Percentiles rank a stretch among this genome's conserved stretches.
These are phyloP conservation scores for Phytophthora aleatoria DNA, from an alignment of 352 stramenopile species.

Conservation along the genomic window DNA sequence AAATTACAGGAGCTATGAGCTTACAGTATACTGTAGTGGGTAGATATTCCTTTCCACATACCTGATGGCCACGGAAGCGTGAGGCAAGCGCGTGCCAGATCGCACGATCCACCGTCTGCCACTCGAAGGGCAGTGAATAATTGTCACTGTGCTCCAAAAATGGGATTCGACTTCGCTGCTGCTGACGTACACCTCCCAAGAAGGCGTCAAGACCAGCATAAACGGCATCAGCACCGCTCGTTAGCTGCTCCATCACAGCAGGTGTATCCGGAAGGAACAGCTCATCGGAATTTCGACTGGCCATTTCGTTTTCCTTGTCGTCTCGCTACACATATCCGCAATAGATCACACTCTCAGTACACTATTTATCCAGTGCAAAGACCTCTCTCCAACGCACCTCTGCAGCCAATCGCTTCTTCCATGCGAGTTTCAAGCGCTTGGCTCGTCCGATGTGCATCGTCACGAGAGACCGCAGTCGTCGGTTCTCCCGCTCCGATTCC, in stretches of 20 bases:
- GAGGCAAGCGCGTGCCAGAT: constrained; percentile 16
- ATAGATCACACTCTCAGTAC: neutral
- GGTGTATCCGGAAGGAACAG: constrained; percentile 1
- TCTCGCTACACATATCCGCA: constrained; percentile 8
- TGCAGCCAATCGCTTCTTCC: constrained; percentile 21
- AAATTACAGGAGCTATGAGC: no score
- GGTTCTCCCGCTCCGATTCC: constrained; percentile 26
- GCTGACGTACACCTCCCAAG: neutral
- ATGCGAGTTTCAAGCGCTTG: constrained; percentile 23
- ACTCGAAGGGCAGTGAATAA: constrained; percentile 20
- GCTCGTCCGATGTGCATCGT: constrained; percentile 18
- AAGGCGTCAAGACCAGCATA: constrained; percentile 23
- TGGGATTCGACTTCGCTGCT: neutral
- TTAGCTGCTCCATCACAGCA: constrained; percentile 10
- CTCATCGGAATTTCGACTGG: neutral
- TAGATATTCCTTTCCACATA: neutral
- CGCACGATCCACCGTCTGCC: constrained; percentile 9
- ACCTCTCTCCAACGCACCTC: constrained; percentile 7
- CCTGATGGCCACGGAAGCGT: constrained; percentile 18
- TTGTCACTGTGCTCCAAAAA: constrained; percentile 23
- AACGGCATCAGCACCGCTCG: constrained; percentile 3
- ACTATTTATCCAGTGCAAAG: neutral
- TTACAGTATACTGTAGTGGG: no score
- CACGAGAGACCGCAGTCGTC: constrained; percentile 24
- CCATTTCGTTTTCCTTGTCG: neutral